Evolutionary conservation across 192 early-diverging fungal species (phyloP).

Genomic region (Coemansia sp.): DNA sequence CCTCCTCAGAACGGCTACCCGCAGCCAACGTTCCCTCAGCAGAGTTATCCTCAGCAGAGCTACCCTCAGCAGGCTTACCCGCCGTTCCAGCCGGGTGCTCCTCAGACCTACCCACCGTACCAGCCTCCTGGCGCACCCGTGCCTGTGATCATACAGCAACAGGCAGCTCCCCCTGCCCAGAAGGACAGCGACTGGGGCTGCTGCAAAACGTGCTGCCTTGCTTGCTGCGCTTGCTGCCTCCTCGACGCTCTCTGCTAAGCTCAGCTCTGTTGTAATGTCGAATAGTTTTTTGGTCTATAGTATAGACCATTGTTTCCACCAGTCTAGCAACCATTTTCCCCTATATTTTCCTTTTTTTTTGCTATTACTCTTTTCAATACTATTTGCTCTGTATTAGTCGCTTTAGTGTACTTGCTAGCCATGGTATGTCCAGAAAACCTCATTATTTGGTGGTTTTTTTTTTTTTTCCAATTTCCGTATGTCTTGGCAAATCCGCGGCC

Average conservation of each 20-base stretch:
- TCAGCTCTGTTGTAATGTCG: neutral
- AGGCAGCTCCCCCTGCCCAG: neutral
- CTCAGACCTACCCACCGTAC: neutral
- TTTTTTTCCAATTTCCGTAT: neutral
- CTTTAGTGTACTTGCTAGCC: neutral
- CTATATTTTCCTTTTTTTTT: slow-evolving; percentile 6
- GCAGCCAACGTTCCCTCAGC: neutral
- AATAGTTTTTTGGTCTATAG: neutral
- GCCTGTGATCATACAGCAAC: neutral
- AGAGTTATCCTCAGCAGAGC: slow-evolving; percentile 7
- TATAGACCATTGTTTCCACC: too few species aligned
- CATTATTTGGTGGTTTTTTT: neutral
- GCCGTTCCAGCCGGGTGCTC: neutral
- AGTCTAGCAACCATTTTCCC: too few species aligned
- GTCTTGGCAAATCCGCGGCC: slow-evolving; percentile 1
- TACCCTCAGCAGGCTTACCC: slow-evolving; percentile 5
- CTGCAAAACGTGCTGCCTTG: neutral
- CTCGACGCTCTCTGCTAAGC: slow-evolving; percentile 2
- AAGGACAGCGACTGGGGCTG: neutral
- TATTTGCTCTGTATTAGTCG: neutral
- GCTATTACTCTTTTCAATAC: neutral
- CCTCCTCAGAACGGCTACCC: slow-evolving; percentile 3
- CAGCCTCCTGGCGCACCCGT: neutral
- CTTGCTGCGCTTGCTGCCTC: neutral
- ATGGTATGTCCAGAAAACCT: neutral